A percentile compares a stretch with the other conserved stretches of the same genome.
Conservation (phyloP, 371 early-diverging fungal species). For the Chytridium lagenaria region DNA sequence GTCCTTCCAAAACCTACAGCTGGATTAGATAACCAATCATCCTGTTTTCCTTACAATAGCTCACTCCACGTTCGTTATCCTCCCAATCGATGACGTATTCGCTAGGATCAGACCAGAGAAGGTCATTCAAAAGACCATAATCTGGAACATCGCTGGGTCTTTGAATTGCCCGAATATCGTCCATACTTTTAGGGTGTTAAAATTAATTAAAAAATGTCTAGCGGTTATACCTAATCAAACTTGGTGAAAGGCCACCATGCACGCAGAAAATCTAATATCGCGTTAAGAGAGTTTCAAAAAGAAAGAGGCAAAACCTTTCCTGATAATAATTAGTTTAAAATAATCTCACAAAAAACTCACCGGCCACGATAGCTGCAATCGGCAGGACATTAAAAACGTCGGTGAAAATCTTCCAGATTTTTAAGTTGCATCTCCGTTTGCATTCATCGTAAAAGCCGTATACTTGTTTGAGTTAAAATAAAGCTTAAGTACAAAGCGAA, state of each 20-base stretch:
- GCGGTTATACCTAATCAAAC: slow-evolving; percentile 54
- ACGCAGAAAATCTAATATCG: slow-evolving; percentile 89
- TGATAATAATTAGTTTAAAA: background rate
- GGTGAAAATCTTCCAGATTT: slow-evolving; percentile 97
- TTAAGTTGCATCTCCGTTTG: slow-evolving; percentile 92
- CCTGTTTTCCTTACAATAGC: slow-evolving; percentile 62
- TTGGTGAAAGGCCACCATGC: slow-evolving; percentile 97
- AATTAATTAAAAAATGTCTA: background rate
- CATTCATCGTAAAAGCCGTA: slow-evolving; percentile 99
- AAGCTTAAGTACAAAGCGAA: no score
- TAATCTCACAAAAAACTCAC: slow-evolving; percentile 58
- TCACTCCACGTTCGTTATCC: slow-evolving; percentile 98
- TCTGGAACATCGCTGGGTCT: slow-evolving; percentile 98
- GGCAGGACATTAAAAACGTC: slow-evolving; percentile 98
- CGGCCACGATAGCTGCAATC: slow-evolving; percentile 95
- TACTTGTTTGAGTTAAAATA: no score
- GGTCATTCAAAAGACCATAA: slow-evolving; percentile 73
- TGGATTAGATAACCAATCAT: slow-evolving; percentile 12
- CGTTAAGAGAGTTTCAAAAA: background rate
- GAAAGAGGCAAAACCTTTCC: slow-evolving; percentile 15
- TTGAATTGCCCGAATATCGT: slow-evolving; percentile 90
- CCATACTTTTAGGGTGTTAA: slow-evolving; percentile 67
- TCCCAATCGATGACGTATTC: slow-evolving; percentile 74
- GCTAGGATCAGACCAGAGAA: slow-evolving; percentile 84
- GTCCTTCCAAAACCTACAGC: slow-evolving; percentile 86